Base-by-base conservation (phyloP, 2,329 filamentous ascomycete genomes). In the Aspergillus pseudonomiae region DNA sequence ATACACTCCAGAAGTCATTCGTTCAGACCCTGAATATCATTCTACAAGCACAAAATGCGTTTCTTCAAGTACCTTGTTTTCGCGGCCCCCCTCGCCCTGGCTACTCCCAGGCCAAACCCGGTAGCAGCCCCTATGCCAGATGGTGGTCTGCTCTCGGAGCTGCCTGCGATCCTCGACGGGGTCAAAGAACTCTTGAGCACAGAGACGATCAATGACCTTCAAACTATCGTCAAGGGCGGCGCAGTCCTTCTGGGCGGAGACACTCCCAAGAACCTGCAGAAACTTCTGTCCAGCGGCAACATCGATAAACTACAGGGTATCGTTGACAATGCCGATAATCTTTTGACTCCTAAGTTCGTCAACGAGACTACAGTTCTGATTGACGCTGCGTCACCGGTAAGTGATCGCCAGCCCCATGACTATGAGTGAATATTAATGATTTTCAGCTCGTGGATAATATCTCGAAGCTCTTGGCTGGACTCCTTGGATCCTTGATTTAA, bases 311-410 rank as follows among this genome's bases (percentile, higher is more conserved):
- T 75, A 24, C 63, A 68, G 54, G 59, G 59, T 30, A 57, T 75
- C 4, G 63, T 75, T n/a, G 62, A 68, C 16, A 75, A 73, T 60
- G 74, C 73, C 46, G 68, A 68, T 43, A 63, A 66, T 16, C 65
- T 76, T 36, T 62, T 76, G 43, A 72, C 71, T 10, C 57, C 67
- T 1, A 67, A 68, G 43, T 72, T 76, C 48, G 72, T 74, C 2
- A 74, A 75, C 24, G 64, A 75, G 61, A 77, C 75, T 5, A 68
- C 68, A 2, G 71, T 70, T 3, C 60, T 77, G 48, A 73, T 77
- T 56, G 71, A 67, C 9, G 75, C 76, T 71, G 75, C 74, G 21
- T 71, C 73, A 32, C 75, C 75, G 65, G 75, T 77, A 67, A 50
- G 73, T 66, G 26, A 3, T 16, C 9, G 9, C 19, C 0, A 2